Conservation (phyloP, 2,329 filamentous ascomycete species). For the Fusarium subglutinans region DNA sequence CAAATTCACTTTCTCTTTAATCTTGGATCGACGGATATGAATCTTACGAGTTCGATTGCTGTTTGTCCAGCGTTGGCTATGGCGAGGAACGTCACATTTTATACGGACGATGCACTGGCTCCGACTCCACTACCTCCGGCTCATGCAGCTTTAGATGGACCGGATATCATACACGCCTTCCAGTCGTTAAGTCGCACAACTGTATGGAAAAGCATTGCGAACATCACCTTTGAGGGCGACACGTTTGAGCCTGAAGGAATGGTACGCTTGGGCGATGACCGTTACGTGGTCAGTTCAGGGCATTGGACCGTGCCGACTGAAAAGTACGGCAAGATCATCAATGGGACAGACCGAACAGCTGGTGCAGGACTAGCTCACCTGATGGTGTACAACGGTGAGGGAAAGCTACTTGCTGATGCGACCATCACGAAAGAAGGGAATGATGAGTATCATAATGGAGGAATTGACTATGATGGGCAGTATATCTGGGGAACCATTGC, state of each 20-base stretch:
- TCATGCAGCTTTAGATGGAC: conserved; percentile 47
- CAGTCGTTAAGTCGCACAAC: conserved; percentile 51
- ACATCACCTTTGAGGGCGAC: conserved; percentile 55
- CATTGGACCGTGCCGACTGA: conserved; percentile 54
- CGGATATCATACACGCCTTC: conserved; percentile 50
- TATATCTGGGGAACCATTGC: conserved; percentile 57
- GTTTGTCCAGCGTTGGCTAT: conserved; percentile 31
- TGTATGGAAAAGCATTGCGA: conserved; percentile 53
- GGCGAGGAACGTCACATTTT: conserved; percentile 48
- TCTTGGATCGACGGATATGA: conserved; percentile 20
- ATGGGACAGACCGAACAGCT: conserved; percentile 59
- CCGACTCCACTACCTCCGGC: conserved; percentile 49
- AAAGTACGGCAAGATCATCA: conserved; percentile 55
- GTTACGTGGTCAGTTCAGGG: conserved; percentile 56
- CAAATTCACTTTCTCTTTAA: conserved; percentile 16
- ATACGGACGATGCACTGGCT: conserved; percentile 44
- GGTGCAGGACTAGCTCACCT: conserved; percentile 57
- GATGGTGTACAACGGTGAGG: conserved; percentile 55
- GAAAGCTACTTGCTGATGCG: conserved; percentile 54
- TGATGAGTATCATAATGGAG: conserved; percentile 57
- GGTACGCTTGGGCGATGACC: conserved; percentile 53
- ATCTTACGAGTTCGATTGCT: conserved; percentile 21
- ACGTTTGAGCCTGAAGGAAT: conserved; percentile 61
- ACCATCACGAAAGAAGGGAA: conserved; percentile 51
- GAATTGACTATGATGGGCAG: conserved; percentile 59